Percentiles rank a stretch among this genome's conserved stretches.
phyloP scores from a whole-genome alignment of 2,329 filamentous ascomycete species.

The Coniochaeta hoffmannii region DNA sequence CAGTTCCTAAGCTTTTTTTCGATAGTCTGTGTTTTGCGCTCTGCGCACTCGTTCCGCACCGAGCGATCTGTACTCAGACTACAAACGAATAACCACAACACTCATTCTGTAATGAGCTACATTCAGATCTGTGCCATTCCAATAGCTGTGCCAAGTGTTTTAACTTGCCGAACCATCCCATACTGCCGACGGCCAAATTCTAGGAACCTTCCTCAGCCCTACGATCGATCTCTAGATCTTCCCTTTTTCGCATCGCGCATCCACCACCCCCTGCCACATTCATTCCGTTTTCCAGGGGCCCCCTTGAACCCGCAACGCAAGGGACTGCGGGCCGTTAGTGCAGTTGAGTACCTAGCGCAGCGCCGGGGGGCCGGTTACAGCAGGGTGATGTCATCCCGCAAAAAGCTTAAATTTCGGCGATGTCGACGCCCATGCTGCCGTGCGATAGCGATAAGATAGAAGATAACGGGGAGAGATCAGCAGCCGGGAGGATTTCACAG shows the following conservation, averaged over 20 bases:
- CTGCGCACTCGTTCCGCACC: background rate
- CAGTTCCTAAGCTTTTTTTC: background rate
- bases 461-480: too few relatives aligned
- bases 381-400: constrained; percentile 5
- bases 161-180: too few relatives aligned
- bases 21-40: background rate
- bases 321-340: background rate
- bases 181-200: too few relatives aligned
- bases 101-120: background rate
- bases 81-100: background rate
- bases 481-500: too few relatives aligned
- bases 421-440: background rate
- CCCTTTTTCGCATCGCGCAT: background rate
- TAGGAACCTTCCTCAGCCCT: too few relatives aligned
- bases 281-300: background rate
- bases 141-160: too few relatives aligned
- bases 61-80: background rate
- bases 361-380: background rate
- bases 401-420: background rate
- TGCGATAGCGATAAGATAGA: background rate
- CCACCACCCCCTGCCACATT: background rate
- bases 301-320: background rate
- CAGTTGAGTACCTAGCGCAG: background rate
- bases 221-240: background rate
- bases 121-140: too few relatives aligned